A percentile compares a stretch with the other conserved stretches of the same genome.
phyloP scores from a whole-genome alignment of 192 early-diverging fungal species.

The Polychytrium aggregatum region DNA sequence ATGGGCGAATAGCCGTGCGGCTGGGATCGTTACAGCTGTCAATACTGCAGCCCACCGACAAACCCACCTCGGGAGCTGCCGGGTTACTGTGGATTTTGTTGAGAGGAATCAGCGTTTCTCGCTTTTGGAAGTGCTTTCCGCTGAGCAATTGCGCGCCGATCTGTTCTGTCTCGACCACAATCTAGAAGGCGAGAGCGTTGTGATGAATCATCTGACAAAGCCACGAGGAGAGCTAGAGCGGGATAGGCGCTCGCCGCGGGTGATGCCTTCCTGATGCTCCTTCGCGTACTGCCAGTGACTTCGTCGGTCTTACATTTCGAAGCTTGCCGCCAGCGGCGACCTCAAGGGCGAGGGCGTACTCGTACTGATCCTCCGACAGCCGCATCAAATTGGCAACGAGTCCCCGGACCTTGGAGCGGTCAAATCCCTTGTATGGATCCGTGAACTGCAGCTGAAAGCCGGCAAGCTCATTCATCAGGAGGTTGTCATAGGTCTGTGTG shows the following conservation, averaged over 20 bases:
- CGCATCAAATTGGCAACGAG: constrained; percentile 82
- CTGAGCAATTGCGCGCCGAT: constrained; percentile 72
- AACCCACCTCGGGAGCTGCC: constrained; percentile 38
- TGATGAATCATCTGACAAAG: no score
- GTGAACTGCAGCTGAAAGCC: constrained; percentile 62
- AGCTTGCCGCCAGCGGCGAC: constrained; percentile 88
- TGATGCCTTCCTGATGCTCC: no score
- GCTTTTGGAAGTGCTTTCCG: constrained; percentile 55
- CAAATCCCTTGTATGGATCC: constrained; percentile 78
- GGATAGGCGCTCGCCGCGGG: no score
- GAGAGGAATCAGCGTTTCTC: constrained; percentile 89
- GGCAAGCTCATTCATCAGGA: no score
- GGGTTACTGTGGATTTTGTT: constrained; percentile 94
- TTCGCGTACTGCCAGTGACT: no score
- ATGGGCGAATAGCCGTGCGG: no score
- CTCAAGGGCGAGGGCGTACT: constrained; percentile 75
- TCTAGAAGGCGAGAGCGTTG: constrained; percentile 32
- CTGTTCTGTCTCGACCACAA: constrained; percentile 84
- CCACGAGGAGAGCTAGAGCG: no score
- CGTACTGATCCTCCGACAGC: constrained; percentile 54
- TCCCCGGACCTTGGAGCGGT: constrained; percentile 80
- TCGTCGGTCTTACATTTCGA: constrained; percentile 72
- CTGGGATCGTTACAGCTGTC: no score
- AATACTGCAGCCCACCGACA: no score
- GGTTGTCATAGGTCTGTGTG: no score